Conservation (phyloP, 768 basidiomycete species). For the Mycena capillaripes region DNA sequence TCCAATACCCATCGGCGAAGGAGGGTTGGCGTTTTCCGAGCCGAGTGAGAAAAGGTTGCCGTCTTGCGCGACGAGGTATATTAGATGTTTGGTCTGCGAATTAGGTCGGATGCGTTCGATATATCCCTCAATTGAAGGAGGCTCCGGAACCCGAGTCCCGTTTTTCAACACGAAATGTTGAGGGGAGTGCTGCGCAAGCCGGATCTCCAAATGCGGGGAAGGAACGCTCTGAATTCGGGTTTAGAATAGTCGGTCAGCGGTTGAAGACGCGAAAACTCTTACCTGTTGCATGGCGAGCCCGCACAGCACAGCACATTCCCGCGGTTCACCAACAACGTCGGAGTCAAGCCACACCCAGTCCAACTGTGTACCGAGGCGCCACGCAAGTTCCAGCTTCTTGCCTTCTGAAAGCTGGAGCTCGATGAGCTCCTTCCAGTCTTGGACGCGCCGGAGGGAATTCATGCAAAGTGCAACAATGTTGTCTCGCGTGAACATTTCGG, state of each 20-base stretch:
- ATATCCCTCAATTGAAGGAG: constrained; percentile 90
- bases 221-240: constrained; percentile 29
- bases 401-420: constrained; percentile 68
- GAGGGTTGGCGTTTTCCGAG: constrained; percentile 71
- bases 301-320: constrained; percentile 82
- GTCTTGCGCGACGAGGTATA: constrained; percentile 82
- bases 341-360: constrained; percentile 91
- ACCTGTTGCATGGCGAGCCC: constrained; percentile 84
- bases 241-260: constrained; percentile 16
- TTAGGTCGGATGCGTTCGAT: constrained; percentile 78
- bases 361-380: constrained; percentile 79
- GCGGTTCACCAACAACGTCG: constrained; percentile 70
- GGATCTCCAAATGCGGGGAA: constrained; percentile 77
- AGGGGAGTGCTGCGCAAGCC: constrained; percentile 79
- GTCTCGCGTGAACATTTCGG: constrained; percentile 67
- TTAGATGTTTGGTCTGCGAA: constrained; percentile 65
- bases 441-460: constrained; percentile 65
- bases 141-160: constrained; percentile 73
- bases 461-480: constrained; percentile 77
- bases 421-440: constrained; percentile 75
- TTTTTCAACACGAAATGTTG: constrained; percentile 59
- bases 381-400: constrained; percentile 78
- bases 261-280: constrained; percentile 37
- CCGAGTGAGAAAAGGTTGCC: constrained; percentile 77
- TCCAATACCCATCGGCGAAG: constrained; percentile 73